Evolutionary conservation across 2,329 filamentous ascomycete genomes (phyloP), one percentile per base, ranked within the genome.

Genomic region (Xylariales sp.): DNA sequence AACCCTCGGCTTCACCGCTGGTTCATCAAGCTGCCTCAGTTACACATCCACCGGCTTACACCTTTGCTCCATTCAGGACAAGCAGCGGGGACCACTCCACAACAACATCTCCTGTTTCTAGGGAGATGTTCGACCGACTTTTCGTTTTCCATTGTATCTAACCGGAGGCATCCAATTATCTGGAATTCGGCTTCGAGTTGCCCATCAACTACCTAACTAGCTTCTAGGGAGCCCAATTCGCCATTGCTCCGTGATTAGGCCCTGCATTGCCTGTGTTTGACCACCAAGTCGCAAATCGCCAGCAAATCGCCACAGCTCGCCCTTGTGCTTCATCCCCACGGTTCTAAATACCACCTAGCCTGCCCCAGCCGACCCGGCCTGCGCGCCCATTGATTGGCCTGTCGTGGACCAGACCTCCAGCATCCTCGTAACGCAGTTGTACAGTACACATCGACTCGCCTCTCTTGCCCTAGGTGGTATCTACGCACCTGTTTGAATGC

Each of bases 121-220:
- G 56, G 67, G 62, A 72, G 70, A 72, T 62, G 48, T 63, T 64
- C 73, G 74, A 74, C 71, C 71, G 73, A 73, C 69, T 72, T 72
- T 74, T 72, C 69, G 53, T 55, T 46, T 56, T 32, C 14, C 8
- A n/a, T 43, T 28, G 57, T 53, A 59, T 64, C 8, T 63, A 32
- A 36, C 48, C 39, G 23, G 43, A 65, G 28, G 16, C 14, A 34
- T 34, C 54, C 41, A 63, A 57, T 60, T 54, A 45, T 65, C 41
- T 68, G n/a, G 54, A 64, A 61, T 67, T 34, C 45, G 55, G 41
- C 59, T 54, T 64, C 58, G 57, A 56, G 59, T 63, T 49, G 57
- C n/a, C 39, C 53, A 52, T 61, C 53, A 45, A 39, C 43, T 30
- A 46, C 32, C 34, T n/a, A 36, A 43, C 50, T 49, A 46, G 32